Evolutionary conservation across 2,329 filamentous ascomycete species (phyloP).

Genomic region (Capronia americana): DNA sequence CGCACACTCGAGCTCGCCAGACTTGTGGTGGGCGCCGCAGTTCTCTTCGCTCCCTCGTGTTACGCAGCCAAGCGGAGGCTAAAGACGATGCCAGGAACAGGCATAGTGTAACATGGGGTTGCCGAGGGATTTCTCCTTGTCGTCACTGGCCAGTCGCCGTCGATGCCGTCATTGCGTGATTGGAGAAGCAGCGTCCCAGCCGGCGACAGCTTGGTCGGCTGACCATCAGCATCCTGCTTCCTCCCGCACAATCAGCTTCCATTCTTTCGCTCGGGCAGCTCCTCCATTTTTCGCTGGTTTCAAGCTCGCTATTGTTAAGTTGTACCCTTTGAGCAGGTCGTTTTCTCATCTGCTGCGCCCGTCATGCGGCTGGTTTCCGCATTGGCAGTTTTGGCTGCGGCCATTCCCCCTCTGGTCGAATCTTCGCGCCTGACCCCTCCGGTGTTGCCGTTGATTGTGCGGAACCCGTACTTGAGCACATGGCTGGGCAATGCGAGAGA

Average conservation of each 20-base stretch:
- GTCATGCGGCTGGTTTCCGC: conserved; percentile 40
- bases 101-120: conserved; percentile 21
- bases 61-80: not conserved
- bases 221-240: conserved; percentile 20
- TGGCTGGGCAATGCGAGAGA: conserved; percentile 73
- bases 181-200: conserved; percentile 17
- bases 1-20: too few species aligned
- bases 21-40: too few species aligned
- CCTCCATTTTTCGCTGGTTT: conserved; percentile 1
- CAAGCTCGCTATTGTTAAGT: conserved; percentile 4
- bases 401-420: conserved; percentile 30
- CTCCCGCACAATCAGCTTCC: conserved; percentile 5
- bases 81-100: conserved; percentile 22
- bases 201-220: conserved; percentile 24
- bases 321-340: not conserved
- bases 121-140: conserved; percentile 12
- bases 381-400: conserved; percentile 30
- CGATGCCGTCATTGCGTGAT: conserved; percentile 25
- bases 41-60: not conserved
- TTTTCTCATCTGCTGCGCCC: conserved; percentile 7
- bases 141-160: conserved; percentile 2
- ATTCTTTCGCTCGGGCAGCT: conserved; percentile 4
- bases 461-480: conserved; percentile 74
- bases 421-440: conserved; percentile 56
- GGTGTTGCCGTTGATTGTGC: conserved; percentile 73